These are phyloP conservation scores for Pleurotus pulmonarius DNA, from an alignment of 768 basidiomycete species.

Conservation along the genomic window DNA sequence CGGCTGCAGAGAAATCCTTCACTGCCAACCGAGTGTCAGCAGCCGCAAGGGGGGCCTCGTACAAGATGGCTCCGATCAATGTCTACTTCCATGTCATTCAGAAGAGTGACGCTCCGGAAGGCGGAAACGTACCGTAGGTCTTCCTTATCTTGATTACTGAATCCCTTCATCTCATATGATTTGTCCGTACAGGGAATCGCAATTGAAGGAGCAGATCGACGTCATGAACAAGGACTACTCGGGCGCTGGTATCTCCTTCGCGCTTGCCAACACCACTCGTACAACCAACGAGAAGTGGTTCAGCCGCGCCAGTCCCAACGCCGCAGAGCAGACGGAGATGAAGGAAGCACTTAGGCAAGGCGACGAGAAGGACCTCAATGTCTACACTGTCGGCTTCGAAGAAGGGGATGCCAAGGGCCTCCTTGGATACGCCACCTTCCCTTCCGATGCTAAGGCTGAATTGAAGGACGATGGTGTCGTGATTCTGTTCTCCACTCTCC, in stretches of 20 bases:
- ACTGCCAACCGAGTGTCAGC: conserved; percentile 30
- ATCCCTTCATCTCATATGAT: neutral
- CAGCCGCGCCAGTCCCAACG: conserved; percentile 32
- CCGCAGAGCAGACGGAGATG: conserved; percentile 40
- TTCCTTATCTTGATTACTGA: neutral
- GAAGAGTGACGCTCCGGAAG: conserved; percentile 23
- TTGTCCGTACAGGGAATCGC: conserved; percentile 27
- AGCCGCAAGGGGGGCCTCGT: neutral
- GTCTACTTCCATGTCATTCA: conserved; percentile 33
- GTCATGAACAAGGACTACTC: conserved; percentile 41
- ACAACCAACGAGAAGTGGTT: conserved; percentile 47
- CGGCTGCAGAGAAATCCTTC: conserved; percentile 37
- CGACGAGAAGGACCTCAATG: conserved; percentile 35
- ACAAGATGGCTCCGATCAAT: conserved; percentile 9
- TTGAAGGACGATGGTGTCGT: conserved; percentile 48
- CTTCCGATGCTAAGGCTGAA: conserved; percentile 30
- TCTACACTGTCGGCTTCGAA: conserved; percentile 48
- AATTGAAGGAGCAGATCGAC: conserved; percentile 32
- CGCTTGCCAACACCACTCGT: conserved; percentile 35
- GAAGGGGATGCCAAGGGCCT: conserved; percentile 36
- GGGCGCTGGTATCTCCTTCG: conserved; percentile 32
- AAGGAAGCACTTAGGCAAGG: conserved; percentile 43
- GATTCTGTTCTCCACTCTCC: conserved; percentile 37
- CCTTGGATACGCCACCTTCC: conserved; percentile 55
- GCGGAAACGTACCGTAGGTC: conserved; percentile 41